Conservation (phyloP, 176 grass and related monocot genomes). For the Aegilops speltoides region DNA sequence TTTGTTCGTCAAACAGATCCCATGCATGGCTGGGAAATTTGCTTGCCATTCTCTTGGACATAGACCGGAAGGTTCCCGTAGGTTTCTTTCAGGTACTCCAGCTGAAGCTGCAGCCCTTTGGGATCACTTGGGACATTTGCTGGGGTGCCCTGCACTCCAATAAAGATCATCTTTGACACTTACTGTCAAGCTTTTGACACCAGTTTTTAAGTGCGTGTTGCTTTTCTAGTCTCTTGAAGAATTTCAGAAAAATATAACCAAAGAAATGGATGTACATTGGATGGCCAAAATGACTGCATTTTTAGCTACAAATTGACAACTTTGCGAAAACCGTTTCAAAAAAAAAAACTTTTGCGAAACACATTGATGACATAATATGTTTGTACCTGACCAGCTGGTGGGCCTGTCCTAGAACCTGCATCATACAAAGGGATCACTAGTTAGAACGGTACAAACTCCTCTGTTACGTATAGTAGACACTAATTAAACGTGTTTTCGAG, state of each 20-base stretch:
- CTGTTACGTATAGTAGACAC: too few species aligned
- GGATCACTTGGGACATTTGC: conserved; percentile 13
- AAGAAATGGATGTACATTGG: too few species aligned
- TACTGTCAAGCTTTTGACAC: too few species aligned
- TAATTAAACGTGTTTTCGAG: too few species aligned
- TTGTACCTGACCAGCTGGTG: conserved; percentile 29
- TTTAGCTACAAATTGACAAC: not conserved
- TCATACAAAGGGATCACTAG: not conserved
- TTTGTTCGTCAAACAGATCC: too few species aligned
- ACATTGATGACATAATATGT: not conserved
- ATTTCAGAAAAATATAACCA: too few species aligned
- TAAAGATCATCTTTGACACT: too few species aligned
- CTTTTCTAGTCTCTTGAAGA: too few species aligned
- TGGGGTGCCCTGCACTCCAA: not conserved
- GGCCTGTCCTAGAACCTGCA: conserved; percentile 29
- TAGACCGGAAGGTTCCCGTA: conserved; percentile 60
- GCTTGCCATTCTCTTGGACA: conserved; percentile 73
- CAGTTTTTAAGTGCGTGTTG: too few species aligned
- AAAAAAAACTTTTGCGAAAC: not conserved
- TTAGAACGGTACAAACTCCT: not conserved
- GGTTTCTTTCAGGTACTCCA: conserved; percentile 50
- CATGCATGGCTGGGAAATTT: not conserved
- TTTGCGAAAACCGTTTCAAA: too few species aligned
- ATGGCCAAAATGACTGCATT: too few species aligned
- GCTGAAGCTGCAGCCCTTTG: conserved; percentile 29